Percentiles rank a stretch among this genome's conserved stretches.
Conservation (phyloP, 495 filamentous ascomycete genomes). For the Hyaloscypha bicolor region DNA sequence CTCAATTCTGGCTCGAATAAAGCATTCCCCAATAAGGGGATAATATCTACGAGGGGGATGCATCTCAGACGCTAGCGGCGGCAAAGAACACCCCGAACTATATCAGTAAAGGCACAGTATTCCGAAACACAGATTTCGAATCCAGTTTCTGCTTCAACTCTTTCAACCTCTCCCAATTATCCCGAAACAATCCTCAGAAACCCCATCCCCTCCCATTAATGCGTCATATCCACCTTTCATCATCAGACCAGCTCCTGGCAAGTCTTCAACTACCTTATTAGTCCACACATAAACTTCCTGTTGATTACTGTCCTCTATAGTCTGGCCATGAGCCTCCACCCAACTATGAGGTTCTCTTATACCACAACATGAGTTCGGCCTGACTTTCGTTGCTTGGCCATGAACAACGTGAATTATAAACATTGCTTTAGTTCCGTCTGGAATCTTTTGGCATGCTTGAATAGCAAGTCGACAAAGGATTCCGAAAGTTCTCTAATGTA, state of each 20-base stretch:
- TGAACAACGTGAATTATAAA: constrained; percentile 39
- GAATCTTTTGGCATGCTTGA: constrained; percentile 31
- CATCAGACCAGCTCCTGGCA: constrained; percentile 25
- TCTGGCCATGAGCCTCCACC: constrained; percentile 36
- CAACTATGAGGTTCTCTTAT: constrained; percentile 39
- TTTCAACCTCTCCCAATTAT: constrained; percentile 18
- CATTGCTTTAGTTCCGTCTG: constrained; percentile 29
- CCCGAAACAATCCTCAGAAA: constrained; percentile 32
- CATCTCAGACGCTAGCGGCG: no score
- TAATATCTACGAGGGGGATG: no score
- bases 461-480: constrained; percentile 31
- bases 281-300: constrained; percentile 34
- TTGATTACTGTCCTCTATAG: not conserved
- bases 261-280: constrained; percentile 15
- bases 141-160: constrained; percentile 37
- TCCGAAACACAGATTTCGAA: constrained; percentile 35
- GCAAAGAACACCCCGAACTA: not conserved
- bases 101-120: constrained; percentile 26
- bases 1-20: no score
- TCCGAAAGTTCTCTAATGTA: constrained; percentile 31
- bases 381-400: constrained; percentile 20
- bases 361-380: constrained; percentile 35
- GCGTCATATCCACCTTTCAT: constrained; percentile 38
- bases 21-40: no score
- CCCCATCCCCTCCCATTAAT: constrained; percentile 22